Base-by-base conservation (phyloP, 106 monocot species). In the Dioscorea dumetorum region DNA sequence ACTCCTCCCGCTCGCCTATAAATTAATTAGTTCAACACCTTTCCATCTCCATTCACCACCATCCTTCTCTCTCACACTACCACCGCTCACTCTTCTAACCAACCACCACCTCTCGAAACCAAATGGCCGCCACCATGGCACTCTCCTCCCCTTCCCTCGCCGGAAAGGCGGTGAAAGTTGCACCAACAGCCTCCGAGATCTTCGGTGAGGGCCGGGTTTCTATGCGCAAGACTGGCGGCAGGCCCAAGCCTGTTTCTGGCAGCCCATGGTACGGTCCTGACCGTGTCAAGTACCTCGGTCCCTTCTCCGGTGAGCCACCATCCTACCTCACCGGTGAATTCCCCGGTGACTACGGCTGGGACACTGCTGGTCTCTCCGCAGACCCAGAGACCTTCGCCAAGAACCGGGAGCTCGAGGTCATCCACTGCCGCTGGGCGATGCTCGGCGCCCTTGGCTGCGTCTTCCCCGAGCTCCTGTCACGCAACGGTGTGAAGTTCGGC, bases 401-500 rank as follows among this genome's bases (percentile, higher is more conserved):
- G 79, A 80, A 80, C 69, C 57, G 69, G 17, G 69, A 69, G 58
- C 57, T 69, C 0, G 69, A 69, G 69, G 69, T 69, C 0, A 69
- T 69, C 57, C 69, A 69, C 69, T 57, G 69, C 34, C 54, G 69
- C 33, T 69, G 69, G 69, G 69, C 69, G 8, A 69, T 69, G 69
- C 69, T 69, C 12, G 69, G 69, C 33, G 69, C 69, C 32, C 57
- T 69, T 32, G 78, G 78, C 21, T 69, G 68, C 68, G 73, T 79
- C 34, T 79, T 79, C 68, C 78, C 78, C 2, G 78, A 79, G 63
- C 78, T 79, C 0, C 24, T 79, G 50, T 67, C 78, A 15, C 78
- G 78, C 24, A 79, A 80, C 63, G 79, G 79, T 2, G 79, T 80
- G 22, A 80, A 80, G 19, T 80, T 80, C 70, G 79, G 79, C 15